Base-by-base conservation (phyloP, 2,329 filamentous ascomycete species). In the Penicillium sp. region DNA sequence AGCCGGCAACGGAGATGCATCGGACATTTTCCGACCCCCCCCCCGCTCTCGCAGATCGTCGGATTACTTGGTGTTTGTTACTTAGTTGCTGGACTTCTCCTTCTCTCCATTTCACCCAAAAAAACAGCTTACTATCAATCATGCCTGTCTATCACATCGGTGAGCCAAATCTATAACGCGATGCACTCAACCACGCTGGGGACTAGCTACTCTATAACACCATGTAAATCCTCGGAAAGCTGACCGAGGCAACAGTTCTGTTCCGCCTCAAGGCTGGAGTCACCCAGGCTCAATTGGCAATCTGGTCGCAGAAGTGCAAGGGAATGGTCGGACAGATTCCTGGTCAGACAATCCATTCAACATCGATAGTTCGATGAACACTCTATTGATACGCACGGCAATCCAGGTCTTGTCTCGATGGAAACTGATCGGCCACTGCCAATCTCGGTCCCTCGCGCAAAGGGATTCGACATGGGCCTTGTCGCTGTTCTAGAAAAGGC, bases 391-490 rank as follows among this genome's bases (percentile, higher is more conserved):
- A 5, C 7, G n/a, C 6, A 4, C 4, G 20, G 34, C 6, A 37
- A 24, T 33, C 20, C 13, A 63, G 61, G 74, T 10, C 58, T 77
- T 32, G 20, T 66, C 7, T 73, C 70, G 34, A 48, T 77, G 4
- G 64, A 76, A 51, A 56, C 68, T 17, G 67, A 67, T 29, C 53
- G 59, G 7, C 75, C 76, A 3, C 55, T 77, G 17, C 64, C 71
- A 0, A 68, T 72, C 20, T 75, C 71, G 12, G 70, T 75, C 4
- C 65, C 72, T 26, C 68, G 76, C 30, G 70, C 73, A 17, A 70
- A 78, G 46, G 77, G 76, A 1, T 79, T 72, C 49, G 64, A 79
- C 60, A 69, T 76, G 67, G 76, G 71, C 2, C 53, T 79, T 9
- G 70, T 79, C n/a, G 75, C 76, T 4, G 66, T 77, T 5, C 51